A percentile compares a stretch with the other conserved stretches of the same genome.
Evolutionary conservation across 2,329 filamentous ascomycete species (phyloP).

Genomic region (Celoporthe dispersa): DNA sequence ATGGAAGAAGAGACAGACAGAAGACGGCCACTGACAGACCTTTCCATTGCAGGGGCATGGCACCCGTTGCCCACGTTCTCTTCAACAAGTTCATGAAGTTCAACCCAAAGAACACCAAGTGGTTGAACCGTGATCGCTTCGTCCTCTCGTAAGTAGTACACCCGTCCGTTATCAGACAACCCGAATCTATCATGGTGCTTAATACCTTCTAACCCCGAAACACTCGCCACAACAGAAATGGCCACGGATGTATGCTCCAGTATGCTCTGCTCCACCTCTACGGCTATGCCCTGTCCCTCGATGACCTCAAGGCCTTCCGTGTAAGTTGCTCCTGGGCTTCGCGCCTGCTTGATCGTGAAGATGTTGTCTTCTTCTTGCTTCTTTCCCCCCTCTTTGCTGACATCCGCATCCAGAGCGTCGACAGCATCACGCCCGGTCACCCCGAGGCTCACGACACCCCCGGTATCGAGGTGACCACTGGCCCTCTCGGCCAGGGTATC

Average conservation of each 20-base stretch:
- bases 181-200: constrained; percentile 14
- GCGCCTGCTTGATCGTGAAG: not conserved
- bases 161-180: constrained; percentile 11
- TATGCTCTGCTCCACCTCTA: constrained; percentile 98
- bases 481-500: constrained; percentile 96
- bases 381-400: not conserved
- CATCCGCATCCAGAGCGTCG: constrained; percentile 47
- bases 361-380: not conserved
- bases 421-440: constrained; percentile 88
- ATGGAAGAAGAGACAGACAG: not conserved
- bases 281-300: constrained; percentile 83
- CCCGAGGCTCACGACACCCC: constrained; percentile 96
- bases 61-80: constrained; percentile 92
- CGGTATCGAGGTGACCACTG: constrained; percentile 96
- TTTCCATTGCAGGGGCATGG: constrained; percentile 67
- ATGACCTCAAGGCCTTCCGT: constrained; percentile 96
- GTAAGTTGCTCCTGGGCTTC: constrained; percentile 59
- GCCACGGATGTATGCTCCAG: constrained; percentile 99
- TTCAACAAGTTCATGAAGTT: constrained; percentile 99
- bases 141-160: constrained; percentile 86
- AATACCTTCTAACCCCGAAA: constrained; percentile 15
- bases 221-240: constrained; percentile 67
- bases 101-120: constrained; percentile 98
- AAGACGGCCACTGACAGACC: constrained; percentile 18
- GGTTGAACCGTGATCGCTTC: constrained; percentile 97